phyloP scores from a whole-genome alignment of 768 basidiomycete genomes.

The Phylloporus sp. region DNA sequence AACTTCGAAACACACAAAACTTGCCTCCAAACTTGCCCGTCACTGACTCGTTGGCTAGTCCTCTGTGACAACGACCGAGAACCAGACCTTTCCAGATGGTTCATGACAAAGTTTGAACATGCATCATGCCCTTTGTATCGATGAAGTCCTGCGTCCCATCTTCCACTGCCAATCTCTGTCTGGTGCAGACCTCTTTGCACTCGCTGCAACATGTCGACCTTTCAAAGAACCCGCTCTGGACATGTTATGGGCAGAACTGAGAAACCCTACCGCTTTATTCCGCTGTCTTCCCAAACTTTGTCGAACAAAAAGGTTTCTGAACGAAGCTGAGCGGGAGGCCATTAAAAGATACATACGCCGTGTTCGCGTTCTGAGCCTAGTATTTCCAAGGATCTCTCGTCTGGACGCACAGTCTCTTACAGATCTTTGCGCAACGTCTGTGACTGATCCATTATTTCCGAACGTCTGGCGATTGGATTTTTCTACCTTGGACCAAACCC shows the following conservation, averaged over 20 bases:
- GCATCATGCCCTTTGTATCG: no score
- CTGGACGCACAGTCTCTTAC: not conserved
- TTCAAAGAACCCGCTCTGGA: not conserved
- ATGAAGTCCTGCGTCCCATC: no score
- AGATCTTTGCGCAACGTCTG: not conserved
- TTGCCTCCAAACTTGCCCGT: no score
- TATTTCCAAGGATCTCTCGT: not conserved
- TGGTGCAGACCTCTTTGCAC: not conserved
- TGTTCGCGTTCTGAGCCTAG: not conserved
- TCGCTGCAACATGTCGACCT: not conserved
- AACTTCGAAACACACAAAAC: no score
- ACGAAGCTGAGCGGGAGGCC: not conserved
- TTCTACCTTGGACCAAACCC: not conserved
- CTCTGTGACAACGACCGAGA: no score
- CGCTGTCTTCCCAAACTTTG: not conserved
- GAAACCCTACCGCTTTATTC: not conserved
- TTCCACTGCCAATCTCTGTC: no score
- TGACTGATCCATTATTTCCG: not conserved
- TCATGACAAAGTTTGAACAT: no score
- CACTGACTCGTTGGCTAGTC: no score
- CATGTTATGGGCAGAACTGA: not conserved
- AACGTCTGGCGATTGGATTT: not conserved
- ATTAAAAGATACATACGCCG: not conserved
- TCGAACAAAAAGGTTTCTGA: not conserved
- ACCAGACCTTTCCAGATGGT: no score